Base-by-base conservation (phyloP, 2,329 filamentous ascomycete genomes). In the Stemphylium beticola region DNA sequence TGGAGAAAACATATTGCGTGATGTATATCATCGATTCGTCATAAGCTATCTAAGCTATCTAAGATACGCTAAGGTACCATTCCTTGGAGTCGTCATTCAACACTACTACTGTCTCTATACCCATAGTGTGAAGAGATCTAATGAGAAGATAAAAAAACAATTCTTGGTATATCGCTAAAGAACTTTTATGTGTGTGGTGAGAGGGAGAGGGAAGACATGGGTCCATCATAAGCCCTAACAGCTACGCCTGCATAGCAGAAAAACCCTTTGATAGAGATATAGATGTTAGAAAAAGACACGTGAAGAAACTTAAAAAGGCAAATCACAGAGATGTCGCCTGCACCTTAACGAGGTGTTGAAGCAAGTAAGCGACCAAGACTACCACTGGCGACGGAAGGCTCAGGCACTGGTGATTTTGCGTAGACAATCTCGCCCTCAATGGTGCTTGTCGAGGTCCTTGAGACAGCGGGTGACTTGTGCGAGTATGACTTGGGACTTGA, bases 351-450 rank as follows among this genome's bases (percentile, higher is more conserved):
- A 32, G 64, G 60, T 36, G 64, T 66, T 26, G 67, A 67, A 38
- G 71, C 67, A 38, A 77, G 70, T 26, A 77, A 49, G 20, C 65
- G 69, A 24, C 72, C 74, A 36, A 77, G 65, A 56, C 73, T 76
- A 22, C 75, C 72, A 49, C 76, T 73, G 45, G 69, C 71, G 24
- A 70, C 66, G 24, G 69, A 71, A 24, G 67, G 56, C 18, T 69
- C 65, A 36, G 69, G 68, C 18, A 74, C 67, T 2, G 73, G 71
- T 4, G 61, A 64, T 56, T 74, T 74, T 45, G 71, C 67, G 43
- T 76, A 77, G 48, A 72, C 52, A 36, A 76, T 71, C 53, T 76
- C 71, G 52, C 74, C 74, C 50, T 74, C 73, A 32, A 73, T 72
- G 3, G 64, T 63, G 44, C 68, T 71, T n/a, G 60, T 69, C 8